phyloP scores from a whole-genome alignment of 2,329 filamentous ascomycete species.

The Fusarium temperatum region DNA sequence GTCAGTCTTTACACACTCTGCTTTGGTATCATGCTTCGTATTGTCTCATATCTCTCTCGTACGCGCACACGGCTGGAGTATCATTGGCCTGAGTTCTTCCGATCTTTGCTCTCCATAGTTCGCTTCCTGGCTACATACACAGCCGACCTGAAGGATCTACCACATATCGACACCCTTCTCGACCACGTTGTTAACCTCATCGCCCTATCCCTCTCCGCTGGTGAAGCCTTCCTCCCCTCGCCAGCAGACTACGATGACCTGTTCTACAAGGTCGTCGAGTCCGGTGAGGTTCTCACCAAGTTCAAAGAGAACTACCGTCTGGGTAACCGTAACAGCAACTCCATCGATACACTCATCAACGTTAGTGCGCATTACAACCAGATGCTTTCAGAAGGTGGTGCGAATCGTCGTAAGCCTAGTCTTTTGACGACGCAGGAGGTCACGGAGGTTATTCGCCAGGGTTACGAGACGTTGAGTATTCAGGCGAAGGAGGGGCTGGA shows the following conservation, averaged over 20 bases:
- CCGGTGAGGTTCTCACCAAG: slow-evolving; percentile 80
- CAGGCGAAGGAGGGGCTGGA: slow-evolving; percentile 88
- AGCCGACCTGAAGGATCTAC: slow-evolving; percentile 74
- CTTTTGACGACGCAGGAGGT: slow-evolving; percentile 86
- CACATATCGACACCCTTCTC: slow-evolving; percentile 77
- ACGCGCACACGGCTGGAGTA: slow-evolving; percentile 84
- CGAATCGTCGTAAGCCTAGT: slow-evolving; percentile 60
- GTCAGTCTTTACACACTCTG: slow-evolving; percentile 84
- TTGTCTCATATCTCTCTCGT: slow-evolving; percentile 85
- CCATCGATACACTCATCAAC: slow-evolving; percentile 84
- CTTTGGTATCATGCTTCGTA: slow-evolving; percentile 81
- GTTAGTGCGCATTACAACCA: slow-evolving; percentile 89
- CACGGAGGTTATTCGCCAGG: slow-evolving; percentile 91
- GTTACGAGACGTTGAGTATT: slow-evolving; percentile 93
- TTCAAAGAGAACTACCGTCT: slow-evolving; percentile 82
- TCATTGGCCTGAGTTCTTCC: slow-evolving; percentile 96
- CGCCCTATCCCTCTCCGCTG: slow-evolving; percentile 83
- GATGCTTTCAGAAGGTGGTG: slow-evolving; percentile 69
- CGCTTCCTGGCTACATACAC: slow-evolving; percentile 91
- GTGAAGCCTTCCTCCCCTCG: slow-evolving; percentile 90
- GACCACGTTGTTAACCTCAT: slow-evolving; percentile 83
- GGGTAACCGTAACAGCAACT: slow-evolving; percentile 67
- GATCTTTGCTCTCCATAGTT: slow-evolving; percentile 84
- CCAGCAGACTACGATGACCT: slow-evolving; percentile 92
- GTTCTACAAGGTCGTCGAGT: slow-evolving; percentile 98